These are phyloP conservation scores for barrel medic (Medicago truncatula) DNA, from an alignment of 306 rosid species.

Conservation along the genomic window DNA sequence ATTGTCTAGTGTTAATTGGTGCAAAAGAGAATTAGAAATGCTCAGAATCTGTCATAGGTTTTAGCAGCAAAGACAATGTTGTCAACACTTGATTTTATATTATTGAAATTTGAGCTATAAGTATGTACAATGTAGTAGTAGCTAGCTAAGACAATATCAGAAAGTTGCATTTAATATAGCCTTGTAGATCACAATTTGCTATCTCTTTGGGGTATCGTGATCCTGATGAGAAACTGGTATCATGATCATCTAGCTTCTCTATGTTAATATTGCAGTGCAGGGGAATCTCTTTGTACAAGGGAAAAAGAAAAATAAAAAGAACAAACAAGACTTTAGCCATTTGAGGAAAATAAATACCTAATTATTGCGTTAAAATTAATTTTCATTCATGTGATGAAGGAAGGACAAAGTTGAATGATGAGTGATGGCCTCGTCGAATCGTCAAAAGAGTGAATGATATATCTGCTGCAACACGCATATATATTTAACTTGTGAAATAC, in stretches of 20 bases:
- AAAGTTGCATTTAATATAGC: conserved; percentile 37
- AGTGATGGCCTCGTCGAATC: neutral
- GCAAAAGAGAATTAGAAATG: conserved; percentile 35
- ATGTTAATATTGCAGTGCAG: neutral
- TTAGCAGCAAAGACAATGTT: conserved; percentile 16
- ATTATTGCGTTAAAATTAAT: too few relatives aligned
- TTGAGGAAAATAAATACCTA: conserved; percentile 34
- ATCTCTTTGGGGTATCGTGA: conserved; percentile 44
- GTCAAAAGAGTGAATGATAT: neutral
- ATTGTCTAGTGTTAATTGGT: conserved; percentile 38
- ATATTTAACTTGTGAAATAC: conserved; percentile 30
- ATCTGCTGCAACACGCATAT: neutral
- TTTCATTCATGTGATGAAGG: conserved; percentile 4
- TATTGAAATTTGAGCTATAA: neutral
- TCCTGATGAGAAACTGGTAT: conserved; percentile 15
- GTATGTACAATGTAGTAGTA: neutral
- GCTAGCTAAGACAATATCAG: neutral
- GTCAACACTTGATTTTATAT: conserved; percentile 6
- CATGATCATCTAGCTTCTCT: conserved; percentile 19
- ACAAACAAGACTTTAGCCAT: conserved; percentile 26
- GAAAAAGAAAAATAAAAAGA: conserved; percentile 1
- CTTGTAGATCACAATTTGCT: conserved; percentile 44
- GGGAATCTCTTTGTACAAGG: conserved; percentile 43
- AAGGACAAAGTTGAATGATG: conserved; percentile 11
- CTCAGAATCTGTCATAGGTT: neutral